Evolutionary conservation across 805 yeast species (phyloP).

Genomic region (Metschnikowia lochheadii): DNA sequence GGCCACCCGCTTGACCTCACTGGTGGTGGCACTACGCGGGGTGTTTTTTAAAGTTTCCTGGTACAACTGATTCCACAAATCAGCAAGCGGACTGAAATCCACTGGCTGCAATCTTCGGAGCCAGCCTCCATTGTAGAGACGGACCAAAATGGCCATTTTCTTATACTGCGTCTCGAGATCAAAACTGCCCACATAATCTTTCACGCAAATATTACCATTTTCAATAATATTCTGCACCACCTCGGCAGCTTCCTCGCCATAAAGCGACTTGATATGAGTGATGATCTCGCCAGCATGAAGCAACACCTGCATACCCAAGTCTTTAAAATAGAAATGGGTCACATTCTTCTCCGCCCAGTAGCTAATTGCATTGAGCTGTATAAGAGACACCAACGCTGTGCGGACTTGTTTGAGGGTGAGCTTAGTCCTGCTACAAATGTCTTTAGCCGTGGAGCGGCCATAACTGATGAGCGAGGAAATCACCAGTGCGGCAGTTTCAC

Average conservation of each 20-base stretch:
- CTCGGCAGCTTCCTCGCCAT: constrained; percentile 47
- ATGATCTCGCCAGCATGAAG: constrained; percentile 78
- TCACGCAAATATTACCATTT: constrained; percentile 59
- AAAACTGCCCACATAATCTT: constrained; percentile 38
- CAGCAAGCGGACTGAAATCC: constrained; percentile 34
- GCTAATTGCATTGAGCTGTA: constrained; percentile 73
- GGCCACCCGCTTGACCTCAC: constrained; percentile 41
- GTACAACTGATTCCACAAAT: constrained; percentile 36
- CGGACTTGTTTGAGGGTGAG: constrained; percentile 52
- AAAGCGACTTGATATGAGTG: constrained; percentile 43
- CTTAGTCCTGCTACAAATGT: constrained; percentile 45
- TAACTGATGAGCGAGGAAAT: constrained; percentile 58
- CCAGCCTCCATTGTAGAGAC: constrained; percentile 37
- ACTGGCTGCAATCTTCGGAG: constrained; percentile 27
- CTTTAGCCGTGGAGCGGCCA: constrained; percentile 60
- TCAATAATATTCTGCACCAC: constrained; percentile 67
- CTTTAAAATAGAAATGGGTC: constrained; percentile 56
- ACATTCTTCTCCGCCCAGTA: constrained; percentile 49
- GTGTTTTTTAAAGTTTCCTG: constrained; percentile 32
- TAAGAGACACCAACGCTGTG: constrained; percentile 65
- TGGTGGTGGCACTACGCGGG: constrained; percentile 35
- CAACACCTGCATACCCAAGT: constrained; percentile 58
- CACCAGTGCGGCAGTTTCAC: constrained; percentile 68
- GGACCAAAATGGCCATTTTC: constrained; percentile 24
- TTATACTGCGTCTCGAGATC: constrained; percentile 19